Base-by-base conservation (phyloP, 2,329 filamentous ascomycete genomes). In the Anthostomella pinea region DNA sequence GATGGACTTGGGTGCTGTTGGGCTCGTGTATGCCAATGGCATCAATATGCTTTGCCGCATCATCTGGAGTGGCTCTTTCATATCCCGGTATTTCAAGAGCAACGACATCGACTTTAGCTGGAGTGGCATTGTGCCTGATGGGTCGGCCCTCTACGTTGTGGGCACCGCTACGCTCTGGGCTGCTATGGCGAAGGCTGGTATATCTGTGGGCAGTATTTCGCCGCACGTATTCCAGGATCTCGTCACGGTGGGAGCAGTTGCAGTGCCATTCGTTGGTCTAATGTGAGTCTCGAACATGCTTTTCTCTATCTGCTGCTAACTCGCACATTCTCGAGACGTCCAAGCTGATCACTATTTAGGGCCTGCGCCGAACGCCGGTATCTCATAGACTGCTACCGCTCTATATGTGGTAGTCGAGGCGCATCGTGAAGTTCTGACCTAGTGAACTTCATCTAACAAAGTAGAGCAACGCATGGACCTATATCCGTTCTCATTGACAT, bases 31-130 rank as follows among this genome's bases (percentile, higher is more conserved):
- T 48, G 90, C 90, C 33, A 98, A 97, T 59, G 81, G 78, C 29
- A 78, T 95, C 52, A 97, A 96, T 59, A 95, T 98, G 90, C 65
- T 68, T 0, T 79, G 91, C 52, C 79, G 93, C 43, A 94, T 95
- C 39, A 43, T 78, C 6, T 98, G 89, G 87, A 93, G 89, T 54
- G 64, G 68, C 13, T 56, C 59, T 28, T 98, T 95, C 57, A 85
- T 96, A 38, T 66, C 60, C 21, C 49, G 59, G 0, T 94, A 81
- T 58, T 81, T 94, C 42, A 52, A 39, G 5, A 57, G 56, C 11
- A 65, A 73, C 27, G 68, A 65, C 3, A 61, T 60, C 6, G 47
- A 49, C 4, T 65, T 81, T 18, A 52, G 56, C 24, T 43, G 74
- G 24, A 33, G 53, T 5, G 60, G 59, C 5, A 49, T 79, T 14